These are phyloP conservation scores for Spencermartinsiella ligniputridi DNA, from an alignment of 1,139 yeast genomes.

Conservation along the genomic window DNA sequence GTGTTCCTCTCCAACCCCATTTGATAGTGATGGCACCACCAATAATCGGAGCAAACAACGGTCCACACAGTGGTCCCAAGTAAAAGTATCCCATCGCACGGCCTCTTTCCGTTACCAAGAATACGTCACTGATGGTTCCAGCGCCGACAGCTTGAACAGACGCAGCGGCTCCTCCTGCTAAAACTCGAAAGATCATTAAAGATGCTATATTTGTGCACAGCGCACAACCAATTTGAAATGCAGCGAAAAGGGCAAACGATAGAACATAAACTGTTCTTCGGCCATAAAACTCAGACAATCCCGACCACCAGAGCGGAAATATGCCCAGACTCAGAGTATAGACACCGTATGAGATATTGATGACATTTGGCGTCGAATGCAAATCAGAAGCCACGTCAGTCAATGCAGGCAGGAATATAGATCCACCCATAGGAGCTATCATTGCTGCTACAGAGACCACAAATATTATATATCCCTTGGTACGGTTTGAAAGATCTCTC, in stretches of 20 bases:
- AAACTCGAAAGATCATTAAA: conserved; percentile 62
- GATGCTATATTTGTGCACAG: conserved; percentile 56
- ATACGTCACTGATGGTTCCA: conserved; percentile 78
- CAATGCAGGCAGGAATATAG: conserved; percentile 77
- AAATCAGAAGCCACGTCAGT: conserved; percentile 53
- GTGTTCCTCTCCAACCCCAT: conserved; percentile 90
- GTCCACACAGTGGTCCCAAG: conserved; percentile 78
- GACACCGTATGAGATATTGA: conserved; percentile 76
- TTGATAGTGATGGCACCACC: conserved; percentile 71
- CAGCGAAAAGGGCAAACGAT: conserved; percentile 59
- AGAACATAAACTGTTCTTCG: conserved; percentile 67
- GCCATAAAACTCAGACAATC: conserved; percentile 65
- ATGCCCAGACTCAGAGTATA: conserved; percentile 70
- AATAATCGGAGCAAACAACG: conserved; percentile 71
- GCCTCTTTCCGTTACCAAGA: conserved; percentile 64
- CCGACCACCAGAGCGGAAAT: conserved; percentile 88
- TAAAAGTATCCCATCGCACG: conserved; percentile 77
- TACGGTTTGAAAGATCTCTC: conserved; percentile 48
- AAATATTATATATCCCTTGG: conserved; percentile 54
- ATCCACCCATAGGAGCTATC: conserved; percentile 91
- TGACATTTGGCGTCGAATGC: conserved; percentile 53
- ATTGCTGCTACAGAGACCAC: conserved; percentile 71
- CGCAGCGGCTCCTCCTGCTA: conserved; percentile 79
- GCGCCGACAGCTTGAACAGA: conserved; percentile 90
- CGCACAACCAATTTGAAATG: conserved; percentile 70